Evolutionary conservation across 345 rosid genomes (phyloP).

Genomic region (Limnanthes douglasii): DNA sequence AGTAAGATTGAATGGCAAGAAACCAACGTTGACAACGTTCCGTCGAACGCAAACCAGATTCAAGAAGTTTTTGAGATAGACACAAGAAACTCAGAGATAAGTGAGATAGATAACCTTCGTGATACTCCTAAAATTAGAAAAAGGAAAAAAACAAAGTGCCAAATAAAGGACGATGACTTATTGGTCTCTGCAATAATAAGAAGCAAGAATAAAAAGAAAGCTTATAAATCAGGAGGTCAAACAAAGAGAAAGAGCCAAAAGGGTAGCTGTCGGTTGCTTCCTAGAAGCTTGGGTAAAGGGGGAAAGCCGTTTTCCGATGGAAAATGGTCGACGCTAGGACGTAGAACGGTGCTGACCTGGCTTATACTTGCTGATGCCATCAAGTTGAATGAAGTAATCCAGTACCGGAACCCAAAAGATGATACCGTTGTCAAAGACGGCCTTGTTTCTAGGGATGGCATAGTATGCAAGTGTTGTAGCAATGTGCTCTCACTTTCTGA

Average conservation of each 20-base stretch:
- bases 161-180: constrained; percentile 47
- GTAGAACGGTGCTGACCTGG: constrained; percentile 76
- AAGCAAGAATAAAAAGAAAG: constrained; percentile 40
- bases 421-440: constrained; percentile 64
- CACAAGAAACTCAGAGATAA: constrained; percentile 16
- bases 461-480: constrained; percentile 66
- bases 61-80: constrained; percentile 12
- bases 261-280: constrained; percentile 60
- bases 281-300: constrained; percentile 29
- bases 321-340: constrained; percentile 29
- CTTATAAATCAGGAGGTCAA: constrained; percentile 24
- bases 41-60: constrained; percentile 16
- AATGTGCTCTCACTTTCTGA: constrained; percentile 47
- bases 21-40: constrained; percentile 10
- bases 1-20: constrained; percentile 15
- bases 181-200: constrained; percentile 41
- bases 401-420: constrained; percentile 48
- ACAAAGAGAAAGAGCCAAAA: constrained; percentile 26
- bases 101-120: constrained; percentile 14
- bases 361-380: constrained; percentile 45
- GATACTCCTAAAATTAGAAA: constrained; percentile 18
- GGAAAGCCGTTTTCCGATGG: constrained; percentile 24
- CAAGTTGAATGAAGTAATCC: constrained; percentile 53
- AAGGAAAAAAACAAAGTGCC: constrained; percentile 30
- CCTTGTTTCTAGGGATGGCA: constrained; percentile 48